These are phyloP conservation scores for Xerocomellus amylosporus DNA, from an alignment of 768 basidiomycete genomes.

Conservation along the genomic window DNA sequence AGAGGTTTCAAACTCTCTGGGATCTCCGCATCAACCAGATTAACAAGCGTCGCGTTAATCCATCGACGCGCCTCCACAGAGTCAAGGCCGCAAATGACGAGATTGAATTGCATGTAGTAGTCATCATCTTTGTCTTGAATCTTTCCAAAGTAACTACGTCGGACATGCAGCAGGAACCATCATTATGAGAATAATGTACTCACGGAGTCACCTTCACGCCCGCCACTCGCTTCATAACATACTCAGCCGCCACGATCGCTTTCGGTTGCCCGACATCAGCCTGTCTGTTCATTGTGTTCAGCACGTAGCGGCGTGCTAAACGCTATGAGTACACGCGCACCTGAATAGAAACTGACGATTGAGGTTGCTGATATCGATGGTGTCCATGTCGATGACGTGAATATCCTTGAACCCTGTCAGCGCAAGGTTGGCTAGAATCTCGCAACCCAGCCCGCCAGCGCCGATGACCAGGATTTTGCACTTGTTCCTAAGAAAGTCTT, in stretches of 20 bases:
- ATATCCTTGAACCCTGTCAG: constrained; percentile 97
- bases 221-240: constrained; percentile 93
- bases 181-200: constrained; percentile 32
- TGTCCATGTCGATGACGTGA: constrained; percentile 99
- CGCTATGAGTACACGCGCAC: constrained; percentile 39
- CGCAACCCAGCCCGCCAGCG: constrained; percentile 95
- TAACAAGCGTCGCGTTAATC: constrained; percentile 98
- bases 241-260: constrained; percentile 91
- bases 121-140: constrained; percentile 97
- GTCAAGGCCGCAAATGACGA: constrained; percentile 96
- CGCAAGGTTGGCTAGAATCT: constrained; percentile 95
- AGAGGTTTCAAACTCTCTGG: constrained; percentile 94
- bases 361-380: constrained; percentile 97
- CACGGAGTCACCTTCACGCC: constrained; percentile 97
- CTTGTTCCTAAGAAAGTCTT: constrained; percentile 75
- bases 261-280: constrained; percentile 95
- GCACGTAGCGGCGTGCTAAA: background rate
- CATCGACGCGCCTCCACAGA: constrained; percentile 96
- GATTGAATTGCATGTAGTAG: constrained; percentile 95
- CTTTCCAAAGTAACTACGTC: constrained; percentile 84
- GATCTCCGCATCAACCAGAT: constrained; percentile 89
- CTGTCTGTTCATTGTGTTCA: constrained; percentile 43
- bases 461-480: constrained; percentile 97
- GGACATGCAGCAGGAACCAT: constrained; percentile 10
- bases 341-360: constrained; percentile 98